Evolutionary conservation across 345 rosid genomes (phyloP).

Genomic region (Melaleuca quinquenervia): DNA sequence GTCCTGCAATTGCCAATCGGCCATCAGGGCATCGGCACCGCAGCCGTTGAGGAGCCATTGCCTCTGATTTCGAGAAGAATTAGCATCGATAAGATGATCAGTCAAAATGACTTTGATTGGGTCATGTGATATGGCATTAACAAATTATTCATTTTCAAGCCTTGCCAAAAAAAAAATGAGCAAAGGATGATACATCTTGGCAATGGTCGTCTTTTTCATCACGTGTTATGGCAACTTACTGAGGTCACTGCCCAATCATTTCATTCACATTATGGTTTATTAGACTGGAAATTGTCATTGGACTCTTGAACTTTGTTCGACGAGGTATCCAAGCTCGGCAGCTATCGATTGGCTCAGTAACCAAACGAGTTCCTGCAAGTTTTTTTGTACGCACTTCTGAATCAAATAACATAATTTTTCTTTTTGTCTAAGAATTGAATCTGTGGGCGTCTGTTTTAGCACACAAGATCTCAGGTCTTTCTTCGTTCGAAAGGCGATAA

Average conservation of each 20-base stretch:
- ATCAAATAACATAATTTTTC: neutral
- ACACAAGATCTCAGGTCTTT: neutral
- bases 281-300: neutral
- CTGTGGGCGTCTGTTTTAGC: neutral
- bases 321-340: neutral
- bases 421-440: neutral
- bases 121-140: neutral
- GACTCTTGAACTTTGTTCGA: neutral
- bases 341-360: neutral
- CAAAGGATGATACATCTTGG: neutral
- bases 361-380: neutral
- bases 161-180: neutral
- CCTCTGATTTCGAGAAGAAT: neutral
- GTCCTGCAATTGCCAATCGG: neutral
- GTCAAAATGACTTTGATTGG: neutral
- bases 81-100: neutral
- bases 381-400: neutral
- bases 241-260: neutral
- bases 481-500: neutral
- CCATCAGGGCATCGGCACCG: neutral
- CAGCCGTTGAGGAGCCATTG: neutral
- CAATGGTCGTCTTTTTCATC: neutral
- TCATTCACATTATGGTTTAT: neutral
- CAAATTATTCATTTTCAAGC: neutral
- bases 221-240: neutral